A percentile compares a stretch with the other conserved stretches of the same genome.
Evolutionary conservation across 176 grass and related monocot species (phyloP).

Genomic region (Musa itinerans): DNA sequence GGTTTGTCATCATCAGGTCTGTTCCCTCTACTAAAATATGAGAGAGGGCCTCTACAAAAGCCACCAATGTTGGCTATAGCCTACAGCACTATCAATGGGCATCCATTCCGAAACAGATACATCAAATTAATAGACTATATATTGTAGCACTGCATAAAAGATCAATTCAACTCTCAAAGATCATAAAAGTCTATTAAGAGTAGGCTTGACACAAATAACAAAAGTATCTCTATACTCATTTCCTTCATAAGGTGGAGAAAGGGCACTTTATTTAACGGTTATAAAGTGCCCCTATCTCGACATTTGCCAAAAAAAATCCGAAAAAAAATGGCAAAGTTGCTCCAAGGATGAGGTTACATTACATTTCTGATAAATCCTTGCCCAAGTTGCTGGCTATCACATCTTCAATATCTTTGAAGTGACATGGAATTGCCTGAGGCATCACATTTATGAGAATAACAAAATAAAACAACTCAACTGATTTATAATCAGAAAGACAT

Average conservation of each 20-base stretch:
- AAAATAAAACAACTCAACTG: constrained; percentile 5
- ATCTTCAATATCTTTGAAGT: constrained; percentile 67
- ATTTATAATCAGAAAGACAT: not conserved
- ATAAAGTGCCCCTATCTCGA: not conserved
- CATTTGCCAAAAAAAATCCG: not conserved
- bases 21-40: not conserved
- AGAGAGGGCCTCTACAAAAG: not conserved
- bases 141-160: not conserved
- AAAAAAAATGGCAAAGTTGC: not conserved
- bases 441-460: constrained; percentile 26
- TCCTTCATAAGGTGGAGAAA: too few relatives aligned
- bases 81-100: not conserved
- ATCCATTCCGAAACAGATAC: not conserved
- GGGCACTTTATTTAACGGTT: not conserved
- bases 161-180: not conserved
- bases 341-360: constrained; percentile 44
- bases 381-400: constrained; percentile 60
- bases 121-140: not conserved
- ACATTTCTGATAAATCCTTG: constrained; percentile 67
- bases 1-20: not conserved
- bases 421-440: constrained; percentile 57
- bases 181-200: not conserved
- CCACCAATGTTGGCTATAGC: not conserved
- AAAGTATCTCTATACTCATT: not conserved
- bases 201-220: not conserved